These are phyloP conservation scores for Eutrema japonicum DNA, from an alignment of 345 rosid species.

Conservation along the genomic window DNA sequence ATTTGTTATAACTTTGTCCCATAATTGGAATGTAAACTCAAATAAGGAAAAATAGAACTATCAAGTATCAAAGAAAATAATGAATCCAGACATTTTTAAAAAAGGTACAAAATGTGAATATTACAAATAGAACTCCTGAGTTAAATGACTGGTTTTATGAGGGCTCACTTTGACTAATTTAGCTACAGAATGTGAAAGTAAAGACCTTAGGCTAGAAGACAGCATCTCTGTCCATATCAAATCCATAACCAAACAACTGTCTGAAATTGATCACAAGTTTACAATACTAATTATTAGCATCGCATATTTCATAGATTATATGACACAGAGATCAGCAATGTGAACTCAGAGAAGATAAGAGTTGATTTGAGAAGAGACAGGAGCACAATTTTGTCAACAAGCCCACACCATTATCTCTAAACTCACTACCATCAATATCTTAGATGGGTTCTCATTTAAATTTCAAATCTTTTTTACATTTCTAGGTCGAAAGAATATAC, in stretches of 20 bases:
- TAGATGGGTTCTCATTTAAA: constrained; percentile 29
- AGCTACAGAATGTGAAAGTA: constrained; percentile 26
- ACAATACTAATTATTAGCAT: constrained; percentile 8
- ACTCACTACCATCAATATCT: constrained; percentile 30
- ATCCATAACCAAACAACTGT: constrained; percentile 37
- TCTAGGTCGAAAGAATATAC: constrained; percentile 28
- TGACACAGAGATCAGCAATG: constrained; percentile 19
- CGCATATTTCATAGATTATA: constrained; percentile 22
- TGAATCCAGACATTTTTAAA: background rate
- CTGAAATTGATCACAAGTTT: constrained; percentile 2
- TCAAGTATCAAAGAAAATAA: background rate
- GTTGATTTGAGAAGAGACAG: constrained; percentile 2
- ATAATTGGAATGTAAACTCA: constrained; percentile 10
- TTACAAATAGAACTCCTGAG: constrained; percentile 5
- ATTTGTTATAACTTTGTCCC: constrained; percentile 12
- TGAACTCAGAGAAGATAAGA: constrained; percentile 18
- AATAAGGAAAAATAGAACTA: constrained; percentile 7
- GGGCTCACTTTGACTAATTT: constrained; percentile 17
- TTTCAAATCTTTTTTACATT: constrained; percentile 34
- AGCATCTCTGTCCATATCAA: constrained; percentile 12
- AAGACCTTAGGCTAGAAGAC: constrained; percentile 17
- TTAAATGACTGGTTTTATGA: constrained; percentile 2
- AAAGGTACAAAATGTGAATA: background rate
- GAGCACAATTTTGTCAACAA: constrained; percentile 21
- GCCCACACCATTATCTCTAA: constrained; percentile 23